Percentiles rank a stretch among this genome's conserved stretches.
These are phyloP conservation scores for Dendrobium huoshanense DNA, from an alignment of 106 monocot species.

Conservation along the genomic window DNA sequence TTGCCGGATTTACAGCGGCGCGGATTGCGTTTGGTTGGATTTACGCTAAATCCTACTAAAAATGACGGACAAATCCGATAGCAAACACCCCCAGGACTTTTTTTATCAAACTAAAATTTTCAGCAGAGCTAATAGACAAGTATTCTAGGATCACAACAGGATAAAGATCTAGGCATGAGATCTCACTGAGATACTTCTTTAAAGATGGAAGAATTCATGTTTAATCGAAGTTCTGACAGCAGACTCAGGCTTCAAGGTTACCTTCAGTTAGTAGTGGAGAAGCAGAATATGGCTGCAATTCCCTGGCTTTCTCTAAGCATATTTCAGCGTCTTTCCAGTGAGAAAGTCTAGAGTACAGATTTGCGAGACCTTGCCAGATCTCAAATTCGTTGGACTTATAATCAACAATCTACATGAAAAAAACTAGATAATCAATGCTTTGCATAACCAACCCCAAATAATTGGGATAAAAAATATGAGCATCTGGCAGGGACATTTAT, in stretches of 20 bases:
- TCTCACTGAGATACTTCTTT: no score
- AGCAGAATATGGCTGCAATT: conserved; percentile 63
- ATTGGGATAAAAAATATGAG: no score
- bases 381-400: conserved; percentile 66
- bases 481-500: no score
- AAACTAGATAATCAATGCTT: not conserved
- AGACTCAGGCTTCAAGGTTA: conserved; percentile 10
- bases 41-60: no score
- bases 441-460: not conserved
- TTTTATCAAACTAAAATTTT: no score
- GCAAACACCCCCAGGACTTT: no score
- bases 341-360: conserved; percentile 69
- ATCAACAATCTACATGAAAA: conserved; percentile 42
- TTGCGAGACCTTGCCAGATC: conserved; percentile 93
- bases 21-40: no score
- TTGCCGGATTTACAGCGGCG: no score
- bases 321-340: conserved; percentile 82
- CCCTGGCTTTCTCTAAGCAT: conserved; percentile 82
- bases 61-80: no score
- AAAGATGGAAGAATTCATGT: not conserved
- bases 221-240: not conserved
- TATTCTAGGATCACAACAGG: no score
- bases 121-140: no score
- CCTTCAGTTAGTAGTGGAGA: conserved; percentile 64
- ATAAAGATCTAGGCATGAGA: no score